Evolutionary conservation across 495 filamentous ascomycete species (phyloP).

Genomic region (Tuber borchii): DNA sequence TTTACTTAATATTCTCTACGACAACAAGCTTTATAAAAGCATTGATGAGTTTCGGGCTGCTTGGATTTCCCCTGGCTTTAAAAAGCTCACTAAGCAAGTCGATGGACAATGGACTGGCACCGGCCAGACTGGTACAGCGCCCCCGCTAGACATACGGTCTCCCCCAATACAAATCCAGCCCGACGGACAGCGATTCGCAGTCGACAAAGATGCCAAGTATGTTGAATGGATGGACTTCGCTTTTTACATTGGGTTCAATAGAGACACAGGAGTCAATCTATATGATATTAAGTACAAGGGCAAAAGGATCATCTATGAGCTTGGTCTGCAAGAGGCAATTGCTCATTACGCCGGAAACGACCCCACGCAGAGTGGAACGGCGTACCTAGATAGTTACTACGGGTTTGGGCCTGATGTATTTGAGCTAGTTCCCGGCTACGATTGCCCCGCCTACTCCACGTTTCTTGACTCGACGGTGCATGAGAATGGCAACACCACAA

Average conservation of each 20-base stretch:
- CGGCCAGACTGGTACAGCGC: slow-evolving; percentile 41
- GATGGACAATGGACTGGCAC: slow-evolving; percentile 48
- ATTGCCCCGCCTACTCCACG: slow-evolving; percentile 50
- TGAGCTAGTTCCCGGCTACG: slow-evolving; percentile 50
- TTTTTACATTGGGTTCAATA: slow-evolving; percentile 49
- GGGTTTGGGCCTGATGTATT: slow-evolving; percentile 48
- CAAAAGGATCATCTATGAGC: slow-evolving; percentile 52
- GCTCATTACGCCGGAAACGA: slow-evolving; percentile 53
- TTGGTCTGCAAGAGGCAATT: slow-evolving; percentile 53
- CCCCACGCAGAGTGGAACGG: slow-evolving; percentile 45
- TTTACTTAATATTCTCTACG: slow-evolving; percentile 49
- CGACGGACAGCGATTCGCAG: slow-evolving; percentile 43
- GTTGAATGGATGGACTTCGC: slow-evolving; percentile 52
- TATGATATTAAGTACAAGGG: slow-evolving; percentile 52
- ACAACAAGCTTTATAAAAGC: slow-evolving; percentile 48
- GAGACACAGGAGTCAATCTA: slow-evolving; percentile 47
- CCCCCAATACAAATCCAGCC: slow-evolving; percentile 46
- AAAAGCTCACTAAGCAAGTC: slow-evolving; percentile 44
- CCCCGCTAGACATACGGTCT: slow-evolving; percentile 43
- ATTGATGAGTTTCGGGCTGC: slow-evolving; percentile 48
- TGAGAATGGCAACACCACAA: slow-evolving; percentile 44
- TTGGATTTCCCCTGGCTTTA: slow-evolving; percentile 45
- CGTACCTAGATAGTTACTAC: slow-evolving; percentile 48
- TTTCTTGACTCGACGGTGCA: slow-evolving; percentile 47
- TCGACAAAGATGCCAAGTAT: slow-evolving; percentile 48